These are phyloP conservation scores for Epichloe gansuensis DNA, from an alignment of 2,329 filamentous ascomycete genomes.

Conservation along the genomic window DNA sequence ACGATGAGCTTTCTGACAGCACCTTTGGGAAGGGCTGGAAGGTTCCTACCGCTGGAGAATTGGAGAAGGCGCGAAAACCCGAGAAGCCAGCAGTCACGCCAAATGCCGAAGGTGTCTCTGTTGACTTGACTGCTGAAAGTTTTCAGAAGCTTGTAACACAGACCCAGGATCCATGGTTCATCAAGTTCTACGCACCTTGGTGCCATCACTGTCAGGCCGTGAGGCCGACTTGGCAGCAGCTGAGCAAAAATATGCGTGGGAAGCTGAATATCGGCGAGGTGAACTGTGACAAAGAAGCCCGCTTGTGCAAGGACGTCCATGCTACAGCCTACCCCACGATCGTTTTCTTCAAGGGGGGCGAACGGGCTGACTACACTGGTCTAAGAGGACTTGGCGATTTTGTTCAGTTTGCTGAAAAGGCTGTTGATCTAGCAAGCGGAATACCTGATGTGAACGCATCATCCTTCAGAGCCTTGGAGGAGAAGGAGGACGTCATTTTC, in stretches of 20 bases:
- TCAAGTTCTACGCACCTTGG: constrained; percentile 98
- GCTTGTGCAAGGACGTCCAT: constrained; percentile 83
- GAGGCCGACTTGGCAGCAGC: constrained; percentile 77
- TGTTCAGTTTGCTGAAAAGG: constrained; percentile 74
- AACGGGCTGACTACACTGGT: constrained; percentile 85
- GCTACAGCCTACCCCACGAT: constrained; percentile 78
- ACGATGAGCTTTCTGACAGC: constrained; percentile 9
- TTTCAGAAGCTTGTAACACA: constrained; percentile 80
- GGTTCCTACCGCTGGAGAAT: constrained; percentile 17
- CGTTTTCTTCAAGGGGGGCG: constrained; percentile 77
- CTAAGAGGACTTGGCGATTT: constrained; percentile 87
- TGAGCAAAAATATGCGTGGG: constrained; percentile 83
- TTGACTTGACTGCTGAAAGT: constrained; percentile 65
- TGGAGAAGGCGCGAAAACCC: constrained; percentile 23
- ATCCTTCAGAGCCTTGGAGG: constrained; percentile 68
- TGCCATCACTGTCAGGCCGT: constrained; percentile 91
- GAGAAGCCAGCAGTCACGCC: constrained; percentile 41
- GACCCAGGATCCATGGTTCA: constrained; percentile 87
- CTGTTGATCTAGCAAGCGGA: constrained; percentile 61
- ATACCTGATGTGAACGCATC: constrained; percentile 69
- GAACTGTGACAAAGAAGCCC: constrained; percentile 76
- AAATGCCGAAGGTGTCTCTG: constrained; percentile 64
- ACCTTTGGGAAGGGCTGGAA: constrained; percentile 18
- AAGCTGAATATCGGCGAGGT: constrained; percentile 89
- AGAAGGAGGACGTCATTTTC: constrained; percentile 92